Conservation (phyloP, 768 basidiomycete species). For the Leucocoprinus leucothites region DNA sequence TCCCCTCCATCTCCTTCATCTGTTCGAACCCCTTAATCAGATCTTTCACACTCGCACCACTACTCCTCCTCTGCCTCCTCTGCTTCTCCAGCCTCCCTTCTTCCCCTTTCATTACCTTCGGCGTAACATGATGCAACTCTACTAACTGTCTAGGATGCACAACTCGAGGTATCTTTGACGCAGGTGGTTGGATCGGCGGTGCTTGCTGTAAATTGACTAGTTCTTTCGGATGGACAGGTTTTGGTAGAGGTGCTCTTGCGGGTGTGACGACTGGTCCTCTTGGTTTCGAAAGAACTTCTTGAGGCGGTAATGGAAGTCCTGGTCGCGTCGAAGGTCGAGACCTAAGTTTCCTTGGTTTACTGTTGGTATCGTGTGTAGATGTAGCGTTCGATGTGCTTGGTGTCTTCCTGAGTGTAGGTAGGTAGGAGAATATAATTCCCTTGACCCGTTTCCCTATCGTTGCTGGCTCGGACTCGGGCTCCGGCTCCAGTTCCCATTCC, state of each 20-base stretch:
- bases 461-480: constrained; percentile 16
- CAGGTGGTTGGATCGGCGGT: constrained; percentile 33
- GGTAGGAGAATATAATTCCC: constrained; percentile 59
- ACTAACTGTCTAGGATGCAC: constrained; percentile 45
- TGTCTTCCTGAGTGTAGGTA: constrained; percentile 44
- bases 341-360: constrained; percentile 17
- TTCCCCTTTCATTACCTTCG: constrained; percentile 21
- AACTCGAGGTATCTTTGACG: constrained; percentile 42
- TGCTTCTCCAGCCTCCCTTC: constrained; percentile 19
- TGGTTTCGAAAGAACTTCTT: constrained; percentile 43
- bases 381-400: constrained; percentile 24
- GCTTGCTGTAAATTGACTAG: constrained; percentile 60
- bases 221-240: constrained; percentile 55
- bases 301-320: constrained; percentile 55
- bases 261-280: constrained; percentile 63
- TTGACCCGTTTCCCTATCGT: constrained; percentile 51
- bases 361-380: constrained; percentile 3
- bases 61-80: constrained; percentile 54
- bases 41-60: constrained; percentile 72
- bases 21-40: constrained; percentile 63
- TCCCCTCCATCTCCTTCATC: constrained; percentile 24
- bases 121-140: constrained; percentile 47
- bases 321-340: constrained; percentile 23
- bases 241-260: constrained; percentile 43
- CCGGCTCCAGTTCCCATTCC: not conserved